These are phyloP conservation scores for Trametes hirsuta DNA, from an alignment of 1,284 basidiomycete species.

Conservation along the genomic window DNA sequence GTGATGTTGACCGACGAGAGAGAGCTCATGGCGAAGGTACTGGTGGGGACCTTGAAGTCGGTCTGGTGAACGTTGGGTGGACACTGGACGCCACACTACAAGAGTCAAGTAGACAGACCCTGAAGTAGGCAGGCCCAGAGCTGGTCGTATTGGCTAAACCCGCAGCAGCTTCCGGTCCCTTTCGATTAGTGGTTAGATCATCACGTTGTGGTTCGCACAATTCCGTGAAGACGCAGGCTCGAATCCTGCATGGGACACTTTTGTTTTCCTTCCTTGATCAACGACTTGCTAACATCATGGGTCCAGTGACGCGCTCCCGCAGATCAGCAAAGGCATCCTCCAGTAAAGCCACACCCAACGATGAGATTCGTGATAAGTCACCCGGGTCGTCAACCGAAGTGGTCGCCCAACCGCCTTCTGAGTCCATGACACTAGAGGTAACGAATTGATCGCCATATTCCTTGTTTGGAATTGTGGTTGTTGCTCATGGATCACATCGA, in stretches of 20 bases:
- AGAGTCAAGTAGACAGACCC: too few species aligned
- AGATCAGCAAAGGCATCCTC: constrained; percentile 6
- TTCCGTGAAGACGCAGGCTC: constrained; percentile 25
- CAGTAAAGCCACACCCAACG: not conserved
- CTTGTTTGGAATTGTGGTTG: not conserved
- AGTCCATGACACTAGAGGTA: not conserved
- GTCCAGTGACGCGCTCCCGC: constrained; percentile 8
- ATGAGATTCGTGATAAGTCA: not conserved
- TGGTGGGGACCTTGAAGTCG: too few species aligned
- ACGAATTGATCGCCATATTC: not conserved
- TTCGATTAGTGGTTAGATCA: constrained; percentile 38
- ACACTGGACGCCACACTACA: too few species aligned
- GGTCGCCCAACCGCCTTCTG: not conserved
- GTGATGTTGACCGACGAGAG: constrained; percentile 57
- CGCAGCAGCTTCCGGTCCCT: constrained; percentile 18
- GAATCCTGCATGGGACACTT: constrained; percentile 23
- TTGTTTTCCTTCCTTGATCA: not conserved
- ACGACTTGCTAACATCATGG: not conserved
- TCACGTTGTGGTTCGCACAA: constrained; percentile 31
- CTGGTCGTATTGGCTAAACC: not conserved
- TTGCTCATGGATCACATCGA: too few species aligned
- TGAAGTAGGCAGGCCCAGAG: too few species aligned
- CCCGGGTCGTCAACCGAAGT: not conserved
- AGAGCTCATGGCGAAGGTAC: constrained; percentile 6
- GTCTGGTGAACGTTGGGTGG: too few species aligned